Evolutionary conservation across 2,329 filamentous ascomycete genomes (phyloP).

Genomic region (Beauveria brongniartii): DNA sequence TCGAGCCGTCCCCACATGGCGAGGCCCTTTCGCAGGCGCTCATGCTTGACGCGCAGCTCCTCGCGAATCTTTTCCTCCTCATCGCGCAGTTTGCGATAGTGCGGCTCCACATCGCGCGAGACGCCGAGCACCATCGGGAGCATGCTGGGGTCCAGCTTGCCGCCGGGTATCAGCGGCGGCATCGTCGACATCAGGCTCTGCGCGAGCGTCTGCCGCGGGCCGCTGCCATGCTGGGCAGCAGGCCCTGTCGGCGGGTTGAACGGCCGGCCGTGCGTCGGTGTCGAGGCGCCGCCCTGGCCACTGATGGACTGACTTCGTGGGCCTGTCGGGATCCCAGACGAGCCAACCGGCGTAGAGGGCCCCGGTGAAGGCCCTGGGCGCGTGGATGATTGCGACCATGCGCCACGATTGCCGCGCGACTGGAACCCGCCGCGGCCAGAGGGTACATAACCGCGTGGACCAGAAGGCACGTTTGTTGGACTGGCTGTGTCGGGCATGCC

Average conservation of each 20-base stretch:
- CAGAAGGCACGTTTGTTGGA: constrained; percentile 43
- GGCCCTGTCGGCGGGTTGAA: constrained; percentile 54
- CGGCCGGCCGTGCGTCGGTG: constrained; percentile 34
- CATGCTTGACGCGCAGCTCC: constrained; percentile 45
- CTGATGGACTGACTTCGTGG: constrained; percentile 31
- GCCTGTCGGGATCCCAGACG: constrained; percentile 39
- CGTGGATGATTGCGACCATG: constrained; percentile 31
- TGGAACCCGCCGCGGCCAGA: constrained; percentile 36
- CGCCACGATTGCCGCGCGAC: constrained; percentile 37
- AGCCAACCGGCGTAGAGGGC: constrained; percentile 32
- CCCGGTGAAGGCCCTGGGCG: constrained; percentile 28
- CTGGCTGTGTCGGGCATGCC: constrained; percentile 31
- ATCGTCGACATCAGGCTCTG: constrained; percentile 45
- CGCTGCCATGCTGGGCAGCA: constrained; percentile 28
- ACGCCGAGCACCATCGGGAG: constrained; percentile 38
- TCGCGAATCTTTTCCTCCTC: constrained; percentile 50
- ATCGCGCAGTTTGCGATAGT: constrained; percentile 45
- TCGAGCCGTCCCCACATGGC: constrained; percentile 46
- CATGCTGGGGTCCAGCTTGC: constrained; percentile 43
- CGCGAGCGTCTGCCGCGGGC: constrained; percentile 37
- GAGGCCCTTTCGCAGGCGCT: constrained; percentile 45
- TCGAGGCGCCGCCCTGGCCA: constrained; percentile 20
- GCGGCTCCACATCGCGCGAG: constrained; percentile 44
- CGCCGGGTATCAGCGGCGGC: constrained; percentile 44
- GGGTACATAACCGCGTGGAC: constrained; percentile 46